phyloP scores from a whole-genome alignment of 2,329 filamentous ascomycete genomes.

The Clonostachys rosea region DNA sequence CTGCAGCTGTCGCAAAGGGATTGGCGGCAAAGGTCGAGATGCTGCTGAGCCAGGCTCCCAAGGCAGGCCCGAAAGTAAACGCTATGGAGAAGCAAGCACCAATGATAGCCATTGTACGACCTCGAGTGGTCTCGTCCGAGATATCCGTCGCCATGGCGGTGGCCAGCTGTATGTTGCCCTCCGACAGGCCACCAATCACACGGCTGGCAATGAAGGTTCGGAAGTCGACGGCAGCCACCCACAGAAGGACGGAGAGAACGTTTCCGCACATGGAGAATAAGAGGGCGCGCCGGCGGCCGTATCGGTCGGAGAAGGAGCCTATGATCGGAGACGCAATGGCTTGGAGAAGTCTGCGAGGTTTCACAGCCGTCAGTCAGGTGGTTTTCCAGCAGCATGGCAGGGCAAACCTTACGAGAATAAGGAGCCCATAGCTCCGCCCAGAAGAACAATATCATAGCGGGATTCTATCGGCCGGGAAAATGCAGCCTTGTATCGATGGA shows the following conservation, averaged over 20 bases:
- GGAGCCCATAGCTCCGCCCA: constrained; percentile 89
- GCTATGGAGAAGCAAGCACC: constrained; percentile 96
- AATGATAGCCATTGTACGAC: constrained; percentile 92
- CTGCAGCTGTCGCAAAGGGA: constrained; percentile 89
- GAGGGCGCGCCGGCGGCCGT: constrained; percentile 82
- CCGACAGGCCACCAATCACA: constrained; percentile 86
- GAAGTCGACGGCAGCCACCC: constrained; percentile 92
- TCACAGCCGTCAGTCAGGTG: background rate
- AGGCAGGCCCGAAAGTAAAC: constrained; percentile 91
- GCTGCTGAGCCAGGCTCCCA: constrained; percentile 81
- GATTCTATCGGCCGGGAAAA: constrained; percentile 93
- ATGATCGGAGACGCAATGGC: constrained; percentile 90
- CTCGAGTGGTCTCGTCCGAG: constrained; percentile 77
- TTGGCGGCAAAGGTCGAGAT: constrained; percentile 78
- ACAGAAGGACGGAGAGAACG: constrained; percentile 86
- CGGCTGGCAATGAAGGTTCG: constrained; percentile 92
- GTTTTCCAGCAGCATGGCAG: constrained; percentile 1
- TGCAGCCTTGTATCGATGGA: constrained; percentile 92
- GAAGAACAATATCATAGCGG: constrained; percentile 92
- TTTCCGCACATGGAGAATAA: constrained; percentile 92
- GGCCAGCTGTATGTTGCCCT: constrained; percentile 94
- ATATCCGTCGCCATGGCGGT: constrained; percentile 97
- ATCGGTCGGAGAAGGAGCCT: constrained; percentile 78
- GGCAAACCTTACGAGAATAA: constrained; percentile 63
- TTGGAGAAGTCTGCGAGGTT: constrained; percentile 67